phyloP scores from a whole-genome alignment of 108 stramenopile genomes.

The Nannochloropsis granulata region DNA sequence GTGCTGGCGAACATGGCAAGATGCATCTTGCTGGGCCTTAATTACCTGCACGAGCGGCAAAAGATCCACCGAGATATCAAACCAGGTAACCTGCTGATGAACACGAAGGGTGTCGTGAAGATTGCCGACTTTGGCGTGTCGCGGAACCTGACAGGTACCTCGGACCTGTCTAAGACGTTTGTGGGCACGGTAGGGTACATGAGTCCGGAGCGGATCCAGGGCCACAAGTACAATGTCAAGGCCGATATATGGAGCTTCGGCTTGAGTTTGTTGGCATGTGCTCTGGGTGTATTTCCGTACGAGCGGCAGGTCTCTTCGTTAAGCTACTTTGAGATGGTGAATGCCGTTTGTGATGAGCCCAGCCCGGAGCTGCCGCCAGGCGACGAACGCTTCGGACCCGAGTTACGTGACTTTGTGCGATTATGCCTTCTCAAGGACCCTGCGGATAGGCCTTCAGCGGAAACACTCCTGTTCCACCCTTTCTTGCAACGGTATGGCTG shows the following conservation, averaged over 20 bases:
- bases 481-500: background rate
- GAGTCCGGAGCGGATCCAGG: constrained; percentile 47
- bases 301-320: background rate
- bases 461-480: background rate
- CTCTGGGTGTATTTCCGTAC: constrained; percentile 59
- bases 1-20: constrained; percentile 34
- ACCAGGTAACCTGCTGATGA: constrained; percentile 44
- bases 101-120: constrained; percentile 26
- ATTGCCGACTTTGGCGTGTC: constrained; percentile 45
- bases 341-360: background rate
- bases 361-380: background rate
- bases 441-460: background rate
- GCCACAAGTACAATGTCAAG: constrained; percentile 34
- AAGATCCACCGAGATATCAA: constrained; percentile 55
- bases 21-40: constrained; percentile 31
- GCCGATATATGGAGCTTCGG: constrained; percentile 56
- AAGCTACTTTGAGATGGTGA: background rate
- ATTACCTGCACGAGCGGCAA: constrained; percentile 31
- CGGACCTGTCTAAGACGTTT: constrained; percentile 36
- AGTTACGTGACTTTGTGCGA: background rate
- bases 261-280: constrained; percentile 65
- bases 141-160: constrained; percentile 4
- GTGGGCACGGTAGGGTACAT: constrained; percentile 48
- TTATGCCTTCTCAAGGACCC: constrained; percentile 6
- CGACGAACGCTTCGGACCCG: background rate